Evolutionary conservation across 1,139 yeast species (phyloP).

Genomic region (Saccharomyces hybrid): DNA sequence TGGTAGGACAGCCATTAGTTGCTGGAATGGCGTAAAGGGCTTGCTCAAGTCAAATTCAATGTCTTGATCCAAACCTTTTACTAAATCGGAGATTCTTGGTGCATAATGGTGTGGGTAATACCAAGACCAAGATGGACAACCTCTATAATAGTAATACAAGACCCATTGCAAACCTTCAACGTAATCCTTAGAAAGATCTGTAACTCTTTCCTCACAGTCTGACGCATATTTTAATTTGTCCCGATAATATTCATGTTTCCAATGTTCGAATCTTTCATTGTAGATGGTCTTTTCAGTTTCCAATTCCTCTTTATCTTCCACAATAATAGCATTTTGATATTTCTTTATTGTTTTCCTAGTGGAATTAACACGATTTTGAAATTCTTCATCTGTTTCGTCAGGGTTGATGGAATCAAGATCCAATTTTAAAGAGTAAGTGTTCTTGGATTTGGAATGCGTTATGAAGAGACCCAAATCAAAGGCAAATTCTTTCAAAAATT

Average conservation of each 20-base stretch:
- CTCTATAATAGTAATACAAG: slow-evolving; percentile 77
- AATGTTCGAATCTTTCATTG: slow-evolving; percentile 61
- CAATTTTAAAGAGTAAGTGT: slow-evolving; percentile 49
- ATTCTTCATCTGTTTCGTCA: slow-evolving; percentile 57
- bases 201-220: slow-evolving; percentile 49
- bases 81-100: slow-evolving; percentile 84
- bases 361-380: slow-evolving; percentile 40
- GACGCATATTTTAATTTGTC: slow-evolving; percentile 59
- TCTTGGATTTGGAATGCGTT: slow-evolving; percentile 51
- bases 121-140: slow-evolving; percentile 95
- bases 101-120: slow-evolving; percentile 82
- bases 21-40: slow-evolving; percentile 92
- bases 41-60: slow-evolving; percentile 59
- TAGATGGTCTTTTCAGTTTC: slow-evolving; percentile 60
- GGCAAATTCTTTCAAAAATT: slow-evolving; percentile 55
- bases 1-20: slow-evolving; percentile 96
- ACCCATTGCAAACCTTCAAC: slow-evolving; percentile 97
- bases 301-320: slow-evolving; percentile 53
- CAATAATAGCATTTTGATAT: slow-evolving; percentile 66
- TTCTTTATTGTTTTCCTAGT: slow-evolving; percentile 44
- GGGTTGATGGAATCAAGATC: slow-evolving; percentile 72
- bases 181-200: slow-evolving; percentile 68
- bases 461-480: slow-evolving; percentile 59
- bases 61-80: slow-evolving; percentile 55
- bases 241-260: slow-evolving; percentile 81